Conservation (phyloP, 2,329 filamentous ascomycete genomes). For the Talaromyces amestolkiae region DNA sequence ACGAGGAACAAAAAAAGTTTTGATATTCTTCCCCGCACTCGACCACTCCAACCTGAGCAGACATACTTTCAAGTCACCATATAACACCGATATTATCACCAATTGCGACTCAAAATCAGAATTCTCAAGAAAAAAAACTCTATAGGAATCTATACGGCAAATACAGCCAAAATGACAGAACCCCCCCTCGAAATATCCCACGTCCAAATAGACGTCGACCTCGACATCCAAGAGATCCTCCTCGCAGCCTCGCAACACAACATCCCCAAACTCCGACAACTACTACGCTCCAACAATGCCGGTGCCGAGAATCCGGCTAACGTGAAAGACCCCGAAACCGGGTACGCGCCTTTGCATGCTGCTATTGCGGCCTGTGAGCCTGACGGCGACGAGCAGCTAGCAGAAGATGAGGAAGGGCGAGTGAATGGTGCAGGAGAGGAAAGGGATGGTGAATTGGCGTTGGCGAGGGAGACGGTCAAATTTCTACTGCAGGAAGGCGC, state of each 20-base stretch:
- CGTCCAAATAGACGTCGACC: conserved; percentile 32
- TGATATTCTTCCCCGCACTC: neutral
- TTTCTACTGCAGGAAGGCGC: conserved; percentile 82
- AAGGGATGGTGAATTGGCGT: conserved; percentile 48
- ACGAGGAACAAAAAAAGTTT: neutral
- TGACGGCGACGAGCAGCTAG: conserved; percentile 29
- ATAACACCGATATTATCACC: too few relatives aligned
- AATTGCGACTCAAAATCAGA: too few relatives aligned
- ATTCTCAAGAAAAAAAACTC: too few relatives aligned
- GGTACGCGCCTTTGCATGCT: conserved; percentile 83
- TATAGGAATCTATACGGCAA: neutral
- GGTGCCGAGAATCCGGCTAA: conserved; percentile 58
- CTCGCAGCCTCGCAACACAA: conserved; percentile 68
- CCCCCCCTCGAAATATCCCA: conserved; percentile 8
- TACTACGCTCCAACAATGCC: conserved; percentile 57
- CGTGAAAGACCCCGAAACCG: conserved; percentile 78
- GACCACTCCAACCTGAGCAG: neutral
- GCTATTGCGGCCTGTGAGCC: conserved; percentile 73
- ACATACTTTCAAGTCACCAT: too few relatives aligned
- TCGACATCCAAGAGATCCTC: conserved; percentile 58
- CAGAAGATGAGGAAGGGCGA: conserved; percentile 19
- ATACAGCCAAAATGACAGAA: conserved; percentile 13
- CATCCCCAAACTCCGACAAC: conserved; percentile 62
- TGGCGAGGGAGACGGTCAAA: conserved; percentile 65
- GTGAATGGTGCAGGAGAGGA: conserved; percentile 23